These are phyloP conservation scores for Venturia aucupariae DNA, from an alignment of 2,329 filamentous ascomycete genomes.

Conservation along the genomic window DNA sequence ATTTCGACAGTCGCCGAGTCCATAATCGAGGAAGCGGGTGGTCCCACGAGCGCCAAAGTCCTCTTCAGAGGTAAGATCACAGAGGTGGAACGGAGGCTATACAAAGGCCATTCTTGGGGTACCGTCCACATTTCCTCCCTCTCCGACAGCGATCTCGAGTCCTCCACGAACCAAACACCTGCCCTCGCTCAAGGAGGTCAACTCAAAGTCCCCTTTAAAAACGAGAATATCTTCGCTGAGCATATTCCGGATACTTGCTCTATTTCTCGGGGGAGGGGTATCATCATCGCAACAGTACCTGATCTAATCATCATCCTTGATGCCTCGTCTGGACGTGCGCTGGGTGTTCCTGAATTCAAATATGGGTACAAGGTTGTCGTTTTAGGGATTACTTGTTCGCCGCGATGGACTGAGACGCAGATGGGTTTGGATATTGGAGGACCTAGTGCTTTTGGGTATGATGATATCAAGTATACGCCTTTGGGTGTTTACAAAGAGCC, in stretches of 20 bases:
- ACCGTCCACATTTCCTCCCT: constrained; percentile 43
- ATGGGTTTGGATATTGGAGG: constrained; percentile 43
- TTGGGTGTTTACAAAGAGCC: constrained; percentile 45
- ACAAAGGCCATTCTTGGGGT: constrained; percentile 51
- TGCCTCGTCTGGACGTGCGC: constrained; percentile 37
- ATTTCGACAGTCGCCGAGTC: constrained; percentile 47
- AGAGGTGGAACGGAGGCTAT: constrained; percentile 47
- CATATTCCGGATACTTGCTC: constrained; percentile 23
- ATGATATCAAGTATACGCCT: constrained; percentile 39
- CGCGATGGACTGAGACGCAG: constrained; percentile 43
- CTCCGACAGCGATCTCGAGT: constrained; percentile 25
- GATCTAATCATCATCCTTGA: constrained; percentile 43
- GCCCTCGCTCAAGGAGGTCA: constrained; percentile 34
- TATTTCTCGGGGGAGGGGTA: constrained; percentile 24
- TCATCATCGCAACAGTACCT: constrained; percentile 39
- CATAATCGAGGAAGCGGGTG: constrained; percentile 51
- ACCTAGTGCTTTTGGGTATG: constrained; percentile 40
- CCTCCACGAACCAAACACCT: constrained; percentile 15
- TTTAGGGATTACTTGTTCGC: constrained; percentile 45
- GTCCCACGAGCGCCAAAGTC: constrained; percentile 43
- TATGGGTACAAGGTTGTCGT: constrained; percentile 46
- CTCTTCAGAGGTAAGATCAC: constrained; percentile 58
- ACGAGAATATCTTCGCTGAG: constrained; percentile 59
- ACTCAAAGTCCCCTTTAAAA: constrained; percentile 62
- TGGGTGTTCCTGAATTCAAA: constrained; percentile 47